Conservation (phyloP, 306 rosid genomes). For the Cicer cuneatum region DNA sequence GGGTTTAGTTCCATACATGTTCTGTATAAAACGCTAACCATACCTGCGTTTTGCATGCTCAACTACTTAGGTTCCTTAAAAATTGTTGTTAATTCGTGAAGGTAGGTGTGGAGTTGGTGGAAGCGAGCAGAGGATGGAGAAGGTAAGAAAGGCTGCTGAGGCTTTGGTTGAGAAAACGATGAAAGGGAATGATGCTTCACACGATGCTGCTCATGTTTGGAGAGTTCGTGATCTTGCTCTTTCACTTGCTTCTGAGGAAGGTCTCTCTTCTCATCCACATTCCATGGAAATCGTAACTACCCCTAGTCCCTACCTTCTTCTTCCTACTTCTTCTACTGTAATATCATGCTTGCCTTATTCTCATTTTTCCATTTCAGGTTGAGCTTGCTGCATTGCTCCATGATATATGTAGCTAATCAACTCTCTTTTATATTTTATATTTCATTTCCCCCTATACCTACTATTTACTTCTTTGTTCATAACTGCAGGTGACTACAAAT, state of each 20-base stretch:
- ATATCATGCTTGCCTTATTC: background rate
- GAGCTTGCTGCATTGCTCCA: slow-evolving; percentile 94
- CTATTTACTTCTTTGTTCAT: slow-evolving; percentile 4
- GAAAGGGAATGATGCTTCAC: slow-evolving; percentile 88
- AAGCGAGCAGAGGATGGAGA: slow-evolving; percentile 52
- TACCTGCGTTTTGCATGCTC: too few relatives aligned
- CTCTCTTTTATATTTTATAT: background rate
- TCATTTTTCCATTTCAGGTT: slow-evolving; percentile 55
- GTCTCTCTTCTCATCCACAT: slow-evolving; percentile 63
- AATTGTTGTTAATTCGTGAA: too few relatives aligned
- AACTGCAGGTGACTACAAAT: slow-evolving; percentile 81
- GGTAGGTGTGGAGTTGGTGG: background rate
- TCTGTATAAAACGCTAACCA: too few relatives aligned
- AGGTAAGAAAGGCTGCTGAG: slow-evolving; percentile 79
- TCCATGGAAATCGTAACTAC: slow-evolving; percentile 75
- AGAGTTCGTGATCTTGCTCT: slow-evolving; percentile 89
- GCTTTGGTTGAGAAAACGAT: slow-evolving; percentile 64
- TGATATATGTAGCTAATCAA: slow-evolving; percentile 78
- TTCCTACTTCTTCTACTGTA: background rate
- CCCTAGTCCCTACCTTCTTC: background rate
- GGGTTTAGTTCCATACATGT: too few relatives aligned
- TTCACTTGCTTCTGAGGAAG: slow-evolving; percentile 78
- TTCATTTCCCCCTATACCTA: too few relatives aligned
- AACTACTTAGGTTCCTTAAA: too few relatives aligned
- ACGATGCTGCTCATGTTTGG: slow-evolving; percentile 82